phyloP scores from a whole-genome alignment of 2,329 filamentous ascomycete species.

The Dactylonectria macrodidyma region DNA sequence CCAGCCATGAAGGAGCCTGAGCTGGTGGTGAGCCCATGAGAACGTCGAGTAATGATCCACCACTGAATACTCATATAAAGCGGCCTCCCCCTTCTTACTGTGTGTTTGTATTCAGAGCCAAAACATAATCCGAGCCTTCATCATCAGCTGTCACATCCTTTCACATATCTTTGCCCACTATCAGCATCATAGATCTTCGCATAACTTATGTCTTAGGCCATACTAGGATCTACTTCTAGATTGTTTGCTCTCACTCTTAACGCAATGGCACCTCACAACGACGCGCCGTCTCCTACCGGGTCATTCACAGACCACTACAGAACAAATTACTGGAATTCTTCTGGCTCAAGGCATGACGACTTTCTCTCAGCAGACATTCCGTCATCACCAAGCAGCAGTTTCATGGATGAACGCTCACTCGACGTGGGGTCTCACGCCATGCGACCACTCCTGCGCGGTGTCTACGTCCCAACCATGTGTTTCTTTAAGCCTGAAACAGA shows the following conservation, averaged over 20 bases:
- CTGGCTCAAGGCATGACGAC: conserved; percentile 48
- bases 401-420: conserved; percentile 57
- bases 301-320: conserved; percentile 49
- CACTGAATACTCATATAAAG: conserved; percentile 16
- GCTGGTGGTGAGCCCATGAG: conserved; percentile 13
- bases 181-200: neutral
- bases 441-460: conserved; percentile 64
- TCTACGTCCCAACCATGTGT: conserved; percentile 82
- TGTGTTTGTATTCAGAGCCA: conserved; percentile 14
- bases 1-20: conserved; percentile 9
- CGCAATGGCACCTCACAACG: conserved; percentile 43
- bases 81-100: neutral
- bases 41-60: conserved; percentile 1
- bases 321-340: conserved; percentile 52
- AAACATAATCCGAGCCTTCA: conserved; percentile 10
- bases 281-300: conserved; percentile 41
- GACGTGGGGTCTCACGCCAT: conserved; percentile 51
- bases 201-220: neutral
- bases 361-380: conserved; percentile 49
- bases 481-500: conserved; percentile 79
- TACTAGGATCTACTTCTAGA: neutral
- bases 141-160: neutral
- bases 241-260: neutral
- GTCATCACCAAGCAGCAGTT: conserved; percentile 57
- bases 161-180: neutral